phyloP scores from a whole-genome alignment of 2,329 filamentous ascomycete genomes.

The Leptodontidium sp. region DNA sequence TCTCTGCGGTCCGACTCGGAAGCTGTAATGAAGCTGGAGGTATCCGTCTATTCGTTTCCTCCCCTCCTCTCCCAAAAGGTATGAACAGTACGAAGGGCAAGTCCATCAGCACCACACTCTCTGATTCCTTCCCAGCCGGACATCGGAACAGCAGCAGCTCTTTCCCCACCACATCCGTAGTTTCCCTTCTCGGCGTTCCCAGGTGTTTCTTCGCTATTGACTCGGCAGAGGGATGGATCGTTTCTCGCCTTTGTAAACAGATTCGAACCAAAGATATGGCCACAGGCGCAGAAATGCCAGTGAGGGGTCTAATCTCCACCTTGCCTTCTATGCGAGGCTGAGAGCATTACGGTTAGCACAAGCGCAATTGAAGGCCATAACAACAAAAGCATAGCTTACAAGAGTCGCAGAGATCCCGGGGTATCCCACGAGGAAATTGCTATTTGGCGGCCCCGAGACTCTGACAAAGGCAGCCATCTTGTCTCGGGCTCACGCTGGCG shows the following conservation, averaged over 20 bases:
- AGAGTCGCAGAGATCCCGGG: conserved; percentile 96
- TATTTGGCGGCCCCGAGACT: conserved; percentile 96
- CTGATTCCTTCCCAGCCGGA: conserved; percentile 81
- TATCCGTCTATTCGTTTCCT: conserved; percentile 88
- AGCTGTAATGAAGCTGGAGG: conserved; percentile 92
- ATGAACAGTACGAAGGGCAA: conserved; percentile 97
- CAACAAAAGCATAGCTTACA: conserved; percentile 65
- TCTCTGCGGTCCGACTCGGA: conserved; percentile 93
- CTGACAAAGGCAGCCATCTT: conserved; percentile 84
- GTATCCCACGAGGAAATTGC: conserved; percentile 95
- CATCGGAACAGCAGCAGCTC: conserved; percentile 93
- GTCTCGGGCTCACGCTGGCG: conserved; percentile 44
- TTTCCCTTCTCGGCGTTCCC: conserved; percentile 88
- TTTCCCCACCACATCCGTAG: conserved; percentile 92
- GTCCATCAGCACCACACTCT: conserved; percentile 94
- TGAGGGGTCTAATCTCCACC: conserved; percentile 90
- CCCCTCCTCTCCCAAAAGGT: conserved; percentile 88
- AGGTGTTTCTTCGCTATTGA: conserved; percentile 92
- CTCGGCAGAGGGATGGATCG: conserved; percentile 95
- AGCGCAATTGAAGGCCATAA: conserved; percentile 31
- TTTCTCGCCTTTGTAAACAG: conserved; percentile 90
- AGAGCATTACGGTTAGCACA: conserved; percentile 33
- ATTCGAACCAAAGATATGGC: conserved; percentile 93
- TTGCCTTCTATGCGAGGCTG: conserved; percentile 97
- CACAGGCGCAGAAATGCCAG: conserved; percentile 88